Conservation (phyloP, 1,284 basidiomycete genomes). For the Uromyces viciae-fabae region DNA sequence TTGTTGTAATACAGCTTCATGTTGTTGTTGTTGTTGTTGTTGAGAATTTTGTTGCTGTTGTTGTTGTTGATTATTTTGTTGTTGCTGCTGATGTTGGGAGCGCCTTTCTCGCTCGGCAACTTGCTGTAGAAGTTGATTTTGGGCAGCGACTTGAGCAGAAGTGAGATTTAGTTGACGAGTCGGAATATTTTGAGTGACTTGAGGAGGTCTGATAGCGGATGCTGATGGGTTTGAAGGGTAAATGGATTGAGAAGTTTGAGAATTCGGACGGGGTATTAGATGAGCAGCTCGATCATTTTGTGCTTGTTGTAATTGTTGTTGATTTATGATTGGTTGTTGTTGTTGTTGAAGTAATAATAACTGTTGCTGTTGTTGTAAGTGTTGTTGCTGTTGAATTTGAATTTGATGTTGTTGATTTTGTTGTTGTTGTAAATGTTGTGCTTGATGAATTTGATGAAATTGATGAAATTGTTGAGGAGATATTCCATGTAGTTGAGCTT, state of each 20-base stretch:
- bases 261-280: neutral
- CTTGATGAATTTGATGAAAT: neutral
- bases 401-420: conserved; percentile 11
- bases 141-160: no score
- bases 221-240: neutral
- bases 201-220: neutral
- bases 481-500: neutral
- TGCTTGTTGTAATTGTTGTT: conserved; percentile 17
- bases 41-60: neutral
- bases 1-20: neutral
- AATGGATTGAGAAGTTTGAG: neutral
- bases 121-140: conserved; percentile 22
- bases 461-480: neutral
- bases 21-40: neutral
- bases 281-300: no score
- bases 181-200: neutral
- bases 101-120: neutral
- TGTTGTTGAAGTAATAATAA: neutral
- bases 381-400: neutral
- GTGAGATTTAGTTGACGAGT: neutral
- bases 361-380: conserved; percentile 10
- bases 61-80: neutral
- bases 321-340: neutral
- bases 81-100: conserved; percentile 12
- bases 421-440: neutral